phyloP scores from a whole-genome alignment of 2,329 filamentous ascomycete genomes.

The Plectosphaerella plurivora region DNA sequence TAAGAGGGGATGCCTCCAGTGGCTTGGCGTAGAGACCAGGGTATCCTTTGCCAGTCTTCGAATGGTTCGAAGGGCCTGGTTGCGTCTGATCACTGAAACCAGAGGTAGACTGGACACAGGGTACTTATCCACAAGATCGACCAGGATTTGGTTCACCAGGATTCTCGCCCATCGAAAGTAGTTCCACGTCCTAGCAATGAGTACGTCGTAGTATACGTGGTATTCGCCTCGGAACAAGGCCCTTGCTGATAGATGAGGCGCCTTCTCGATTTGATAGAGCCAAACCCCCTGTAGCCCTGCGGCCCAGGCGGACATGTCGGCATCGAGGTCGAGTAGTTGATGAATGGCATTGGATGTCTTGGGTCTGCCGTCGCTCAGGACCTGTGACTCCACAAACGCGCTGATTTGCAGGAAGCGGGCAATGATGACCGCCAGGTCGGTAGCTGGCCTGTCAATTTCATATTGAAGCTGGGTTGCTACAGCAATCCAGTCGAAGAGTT shows the following conservation, averaged over 20 bases:
- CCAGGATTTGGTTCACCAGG: conserved; percentile 44
- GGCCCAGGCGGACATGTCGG: conserved; percentile 34
- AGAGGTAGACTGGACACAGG: conserved; percentile 30
- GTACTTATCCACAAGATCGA: conserved; percentile 31
- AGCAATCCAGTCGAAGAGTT: conserved; percentile 38
- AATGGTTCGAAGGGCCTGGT: conserved; percentile 27
- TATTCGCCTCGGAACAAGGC: conserved; percentile 48
- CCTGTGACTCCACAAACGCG: conserved; percentile 25
- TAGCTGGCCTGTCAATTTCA: conserved; percentile 30
- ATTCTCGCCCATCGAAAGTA: conserved; percentile 57
- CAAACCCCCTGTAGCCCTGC: conserved; percentile 26
- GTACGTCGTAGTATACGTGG: conserved; percentile 51
- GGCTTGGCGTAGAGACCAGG: conserved; percentile 41
- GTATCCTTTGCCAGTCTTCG: conserved; percentile 35
- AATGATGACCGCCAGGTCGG: conserved; percentile 35
- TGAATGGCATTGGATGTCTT: conserved; percentile 28
- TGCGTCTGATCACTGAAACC: conserved; percentile 23
- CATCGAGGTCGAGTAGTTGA: conserved; percentile 34
- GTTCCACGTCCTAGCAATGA: conserved; percentile 51
- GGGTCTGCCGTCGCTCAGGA: conserved; percentile 30
- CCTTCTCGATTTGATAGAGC: conserved; percentile 27
- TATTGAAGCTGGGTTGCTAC: conserved; percentile 29
- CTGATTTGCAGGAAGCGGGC: conserved; percentile 35
- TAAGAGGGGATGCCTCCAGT: conserved; percentile 47
- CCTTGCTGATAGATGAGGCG: conserved; percentile 26